Evolutionary conservation across 139 green algal species (phyloP), one percentile per base, ranked within the genome.

Genomic region (Picochlorum sp.): DNA sequence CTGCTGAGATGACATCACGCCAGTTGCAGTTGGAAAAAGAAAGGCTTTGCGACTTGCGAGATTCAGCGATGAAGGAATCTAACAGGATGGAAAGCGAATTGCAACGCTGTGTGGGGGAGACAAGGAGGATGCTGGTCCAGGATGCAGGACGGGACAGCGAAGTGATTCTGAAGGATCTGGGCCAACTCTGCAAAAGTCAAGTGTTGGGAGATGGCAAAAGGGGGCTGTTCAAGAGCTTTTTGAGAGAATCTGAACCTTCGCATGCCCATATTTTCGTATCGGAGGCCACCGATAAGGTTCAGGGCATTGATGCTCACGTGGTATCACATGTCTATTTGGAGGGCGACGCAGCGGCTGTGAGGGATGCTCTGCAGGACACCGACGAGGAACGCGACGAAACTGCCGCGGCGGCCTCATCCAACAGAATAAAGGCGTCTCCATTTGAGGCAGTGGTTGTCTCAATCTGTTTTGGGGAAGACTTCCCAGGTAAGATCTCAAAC

Each of bases 401-500:
- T n/a, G 58, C 11, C 58, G 13, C 34, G 8, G 34, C 2, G 34
- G 34, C 8, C 34, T 41, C 34, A 11, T 41, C 34, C 7, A 11
- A 30, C 4, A 72, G 62, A 47, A 30, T 30, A 30, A 30, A 30
- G 4, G 21, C 49, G 20, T 52, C 56, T 30, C 9, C n/a, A 4
- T 77, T 69, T 69, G 70, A 77, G 24, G 31, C 60, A 28, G 63
- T 77, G 7, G 65, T 77, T 23, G 26, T 77, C 23, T 34, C 49
- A 44, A 37, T 77, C 3, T 26, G 47, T 7, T 57, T 57, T 5
- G 57, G 16, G 11, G 66, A 72, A 51, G 21, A 21, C 1, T 71
- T 71, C 30, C 65, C 65, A 13, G 28, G 14, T 21, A 57, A 9
- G 31, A 45, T 21, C 7, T 24, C 45, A 16, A 15, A 14, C 10